Base-by-base conservation (phyloP, 306 rosid species). In the Betula pendula region DNA sequence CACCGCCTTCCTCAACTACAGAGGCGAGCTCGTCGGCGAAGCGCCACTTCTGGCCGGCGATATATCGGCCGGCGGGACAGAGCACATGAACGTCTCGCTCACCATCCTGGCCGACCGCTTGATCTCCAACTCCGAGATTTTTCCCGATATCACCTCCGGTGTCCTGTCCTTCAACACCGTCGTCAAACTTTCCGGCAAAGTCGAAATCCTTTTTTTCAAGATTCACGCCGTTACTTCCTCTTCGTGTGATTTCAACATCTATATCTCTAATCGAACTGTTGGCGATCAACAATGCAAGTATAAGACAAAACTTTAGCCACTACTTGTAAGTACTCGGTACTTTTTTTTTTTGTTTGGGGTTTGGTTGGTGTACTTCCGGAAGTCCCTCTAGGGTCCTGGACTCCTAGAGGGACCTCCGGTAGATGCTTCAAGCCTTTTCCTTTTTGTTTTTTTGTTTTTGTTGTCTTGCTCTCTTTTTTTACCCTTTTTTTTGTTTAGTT, bases 1-100 rank as follows among this genome's bases (percentile, higher is more conserved):
- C 80, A 75, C 67, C 9, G 87, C 94, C 3, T 20, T 0, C 0
- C 63, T 94, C 69, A 80, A 80, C 69, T 92, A 94, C 83, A 82
- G 93, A 31, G 97, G 94, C 11, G 15, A 48, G 3, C 44, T 45
- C 49, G 76, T 94, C 52, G 98, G 96, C 5, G 92, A 85, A 65
- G 94, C 71, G 0, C 82, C 77, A 1, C 42, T 90, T 2, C 90
- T 78, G 0, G 68, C 79, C 27, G 93, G 80, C n/a, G 12, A 77
- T 16, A 84, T 89, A 4, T 40, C 74, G 0, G 38, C 88, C 8
- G 78, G 69, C 3, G 80, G 77, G 84, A 90, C 76, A 1, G 71
- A 16, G 65, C 10, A 27, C 20, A 22, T 92, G 71, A 83, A 86
- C 67, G 2, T 89, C 12, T 81, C 91, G 40, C 84, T 92, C 8